Conservation (phyloP, 495 filamentous ascomycete species). For the Elasticomyces elasticus region DNA sequence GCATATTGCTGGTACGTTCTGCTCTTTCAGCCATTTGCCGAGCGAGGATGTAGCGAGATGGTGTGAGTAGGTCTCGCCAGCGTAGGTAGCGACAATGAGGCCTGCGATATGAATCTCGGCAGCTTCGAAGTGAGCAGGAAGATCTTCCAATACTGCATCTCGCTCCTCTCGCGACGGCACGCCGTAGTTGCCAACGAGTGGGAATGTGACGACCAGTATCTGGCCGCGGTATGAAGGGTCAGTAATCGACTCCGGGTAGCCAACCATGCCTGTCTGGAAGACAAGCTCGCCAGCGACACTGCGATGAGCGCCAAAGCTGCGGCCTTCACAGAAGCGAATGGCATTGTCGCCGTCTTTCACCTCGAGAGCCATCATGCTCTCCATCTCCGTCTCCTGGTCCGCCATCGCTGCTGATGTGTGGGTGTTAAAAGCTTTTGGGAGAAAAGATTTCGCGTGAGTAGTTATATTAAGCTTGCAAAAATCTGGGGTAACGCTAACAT, state of each 20-base stretch:
- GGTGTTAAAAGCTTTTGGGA: background rate
- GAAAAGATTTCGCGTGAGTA: too few relatives aligned
- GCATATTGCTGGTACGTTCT: conserved; percentile 91
- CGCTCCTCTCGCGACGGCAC: conserved; percentile 75
- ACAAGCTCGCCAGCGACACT: conserved; percentile 91
- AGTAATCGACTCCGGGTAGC: conserved; percentile 96
- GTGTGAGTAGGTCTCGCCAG: conserved; percentile 90
- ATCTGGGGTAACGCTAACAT: too few relatives aligned
- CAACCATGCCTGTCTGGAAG: conserved; percentile 99
- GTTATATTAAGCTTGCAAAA: too few relatives aligned
- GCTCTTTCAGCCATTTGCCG: conserved; percentile 89
- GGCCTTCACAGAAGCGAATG: conserved; percentile 60
- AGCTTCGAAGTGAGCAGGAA: conserved; percentile 87
- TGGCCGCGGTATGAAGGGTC: conserved; percentile 98
- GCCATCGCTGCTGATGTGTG: conserved; percentile 12
- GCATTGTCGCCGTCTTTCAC: conserved; percentile 66
- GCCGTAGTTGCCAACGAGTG: conserved; percentile 96
- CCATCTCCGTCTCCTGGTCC: conserved; percentile 16
- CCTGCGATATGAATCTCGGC: conserved; percentile 85
- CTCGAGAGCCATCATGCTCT: conserved; percentile 57
- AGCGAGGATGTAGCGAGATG: conserved; percentile 81
- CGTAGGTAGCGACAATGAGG: conserved; percentile 78
- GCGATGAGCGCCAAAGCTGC: conserved; percentile 89
- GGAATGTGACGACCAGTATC: conserved; percentile 96
- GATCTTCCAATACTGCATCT: conserved; percentile 69